Conservation (phyloP, 208 protist species). For the Crithidia bombi region DNA sequence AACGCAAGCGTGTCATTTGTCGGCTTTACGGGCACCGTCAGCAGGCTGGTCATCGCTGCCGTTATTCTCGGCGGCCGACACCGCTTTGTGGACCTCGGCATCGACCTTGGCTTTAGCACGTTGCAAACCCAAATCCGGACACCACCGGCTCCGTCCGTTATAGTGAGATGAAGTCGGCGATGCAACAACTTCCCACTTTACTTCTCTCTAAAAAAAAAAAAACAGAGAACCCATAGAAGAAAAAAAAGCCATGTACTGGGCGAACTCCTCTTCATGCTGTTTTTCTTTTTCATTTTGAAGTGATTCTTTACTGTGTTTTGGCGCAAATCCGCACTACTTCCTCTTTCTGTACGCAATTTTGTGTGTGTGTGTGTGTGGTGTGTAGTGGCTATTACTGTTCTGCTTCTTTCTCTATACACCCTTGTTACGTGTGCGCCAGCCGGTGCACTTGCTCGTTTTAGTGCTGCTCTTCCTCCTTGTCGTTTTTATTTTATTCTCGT, state of each 20-base stretch:
- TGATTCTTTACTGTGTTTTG: background rate
- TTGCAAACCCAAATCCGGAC: slow-evolving; percentile 39
- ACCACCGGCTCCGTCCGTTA: background rate
- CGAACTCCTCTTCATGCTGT: background rate
- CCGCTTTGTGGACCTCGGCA: slow-evolving; percentile 79
- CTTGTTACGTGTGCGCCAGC: too few species aligned
- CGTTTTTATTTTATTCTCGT: too few species aligned
- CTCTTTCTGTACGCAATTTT: background rate
- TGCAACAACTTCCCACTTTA: too few species aligned
- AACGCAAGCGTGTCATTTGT: slow-evolving; percentile 54
- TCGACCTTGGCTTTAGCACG: slow-evolving; percentile 65
- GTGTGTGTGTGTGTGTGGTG: too few species aligned
- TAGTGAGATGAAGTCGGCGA: too few species aligned
- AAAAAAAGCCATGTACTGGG: too few species aligned
- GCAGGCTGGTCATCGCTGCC: slow-evolving; percentile 61
- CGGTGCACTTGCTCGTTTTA: too few species aligned
- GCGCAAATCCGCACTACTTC: background rate
- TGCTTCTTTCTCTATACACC: too few species aligned
- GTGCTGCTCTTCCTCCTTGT: too few species aligned
- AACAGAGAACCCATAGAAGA: too few species aligned
- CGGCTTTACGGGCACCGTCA: slow-evolving; percentile 47
- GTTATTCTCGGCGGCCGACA: slow-evolving; percentile 80
- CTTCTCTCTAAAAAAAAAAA: too few species aligned
- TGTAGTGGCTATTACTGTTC: too few species aligned
- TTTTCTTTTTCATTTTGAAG: background rate